Evolutionary conservation across 768 basidiomycete species (phyloP).

Genomic region (Russula olivacea): DNA sequence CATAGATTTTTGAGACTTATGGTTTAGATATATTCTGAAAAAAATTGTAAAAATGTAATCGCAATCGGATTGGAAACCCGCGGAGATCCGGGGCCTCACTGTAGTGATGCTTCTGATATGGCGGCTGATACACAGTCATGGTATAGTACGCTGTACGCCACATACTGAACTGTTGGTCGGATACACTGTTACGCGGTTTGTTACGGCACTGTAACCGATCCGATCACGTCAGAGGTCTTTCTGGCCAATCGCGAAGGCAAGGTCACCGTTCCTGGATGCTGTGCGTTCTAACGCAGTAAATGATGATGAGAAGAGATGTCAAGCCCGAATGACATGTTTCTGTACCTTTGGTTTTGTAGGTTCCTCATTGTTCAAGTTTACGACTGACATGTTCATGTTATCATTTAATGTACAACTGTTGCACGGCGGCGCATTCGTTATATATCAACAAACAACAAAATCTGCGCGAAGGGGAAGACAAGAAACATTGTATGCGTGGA

Average conservation of each 20-base stretch:
- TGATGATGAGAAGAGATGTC: background rate
- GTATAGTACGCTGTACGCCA: background rate
- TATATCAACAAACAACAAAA: background rate
- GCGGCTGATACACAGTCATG: background rate
- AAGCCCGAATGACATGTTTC: background rate
- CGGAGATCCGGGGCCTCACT: background rate
- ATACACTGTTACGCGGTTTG: background rate
- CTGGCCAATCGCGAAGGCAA: background rate
- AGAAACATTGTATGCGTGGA: background rate
- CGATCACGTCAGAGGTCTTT: background rate
- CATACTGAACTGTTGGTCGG: background rate
- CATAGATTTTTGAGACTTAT: too few relatives aligned
- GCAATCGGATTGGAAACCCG: background rate
- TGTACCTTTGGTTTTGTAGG: background rate
- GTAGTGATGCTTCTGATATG: background rate
- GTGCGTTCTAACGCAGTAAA: background rate
- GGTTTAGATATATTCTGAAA: too few relatives aligned
- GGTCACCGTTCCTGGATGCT: slow-evolving; percentile 11
- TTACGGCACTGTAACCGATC: slow-evolving; percentile 1
- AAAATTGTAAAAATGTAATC: too few relatives aligned
- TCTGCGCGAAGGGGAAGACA: background rate
- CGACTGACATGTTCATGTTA: background rate
- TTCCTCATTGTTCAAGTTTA: background rate
- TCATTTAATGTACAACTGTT: background rate
- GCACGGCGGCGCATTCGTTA: background rate